Evolutionary conservation across 2,329 filamentous ascomycete species (phyloP).

Genomic region (Fusarium subglutinans): DNA sequence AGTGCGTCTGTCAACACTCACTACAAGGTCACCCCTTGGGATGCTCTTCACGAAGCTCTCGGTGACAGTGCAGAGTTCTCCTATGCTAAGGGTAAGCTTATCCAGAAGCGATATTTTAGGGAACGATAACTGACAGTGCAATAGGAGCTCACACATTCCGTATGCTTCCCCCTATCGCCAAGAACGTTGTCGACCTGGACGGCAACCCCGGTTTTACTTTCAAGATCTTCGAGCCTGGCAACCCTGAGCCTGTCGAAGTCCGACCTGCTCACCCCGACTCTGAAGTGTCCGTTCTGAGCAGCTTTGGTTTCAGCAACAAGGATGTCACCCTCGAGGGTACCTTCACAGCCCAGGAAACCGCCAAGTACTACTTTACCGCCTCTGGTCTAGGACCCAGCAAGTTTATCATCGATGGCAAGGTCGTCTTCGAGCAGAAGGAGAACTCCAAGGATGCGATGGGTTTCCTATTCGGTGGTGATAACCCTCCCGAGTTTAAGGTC

Average conservation of each 20-base stretch:
- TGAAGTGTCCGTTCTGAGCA: constrained; percentile 34
- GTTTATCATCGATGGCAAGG: constrained; percentile 45
- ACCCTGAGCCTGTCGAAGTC: constrained; percentile 37
- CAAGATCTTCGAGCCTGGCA: constrained; percentile 43
- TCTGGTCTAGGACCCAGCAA: constrained; percentile 46
- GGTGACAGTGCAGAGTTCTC: constrained; percentile 41
- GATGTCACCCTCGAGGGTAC: constrained; percentile 44
- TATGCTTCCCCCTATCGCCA: constrained; percentile 36
- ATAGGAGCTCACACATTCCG: constrained; percentile 43
- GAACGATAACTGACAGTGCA: neutral
- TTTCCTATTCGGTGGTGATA: constrained; percentile 45
- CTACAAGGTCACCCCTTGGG: constrained; percentile 48
- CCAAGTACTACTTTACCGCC: constrained; percentile 46
- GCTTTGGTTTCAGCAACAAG: constrained; percentile 40
- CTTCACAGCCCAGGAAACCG: constrained; percentile 45
- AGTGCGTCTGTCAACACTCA: constrained; percentile 49
- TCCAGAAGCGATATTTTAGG: rapidly evolving
- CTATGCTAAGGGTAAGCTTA: constrained; percentile 43
- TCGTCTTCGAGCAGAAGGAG: constrained; percentile 45
- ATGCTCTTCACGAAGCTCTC: constrained; percentile 44
- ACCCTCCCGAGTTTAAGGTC: constrained; percentile 45
- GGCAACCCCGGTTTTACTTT: constrained; percentile 47
- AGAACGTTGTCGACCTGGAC: constrained; percentile 45
- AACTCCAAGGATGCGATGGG: constrained; percentile 48
- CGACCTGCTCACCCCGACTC: constrained; percentile 41